Evolutionary conservation across 2,329 filamentous ascomycete genomes (phyloP), one percentile per base, ranked within the genome.

Genomic region (Fusarium pilosicola): DNA sequence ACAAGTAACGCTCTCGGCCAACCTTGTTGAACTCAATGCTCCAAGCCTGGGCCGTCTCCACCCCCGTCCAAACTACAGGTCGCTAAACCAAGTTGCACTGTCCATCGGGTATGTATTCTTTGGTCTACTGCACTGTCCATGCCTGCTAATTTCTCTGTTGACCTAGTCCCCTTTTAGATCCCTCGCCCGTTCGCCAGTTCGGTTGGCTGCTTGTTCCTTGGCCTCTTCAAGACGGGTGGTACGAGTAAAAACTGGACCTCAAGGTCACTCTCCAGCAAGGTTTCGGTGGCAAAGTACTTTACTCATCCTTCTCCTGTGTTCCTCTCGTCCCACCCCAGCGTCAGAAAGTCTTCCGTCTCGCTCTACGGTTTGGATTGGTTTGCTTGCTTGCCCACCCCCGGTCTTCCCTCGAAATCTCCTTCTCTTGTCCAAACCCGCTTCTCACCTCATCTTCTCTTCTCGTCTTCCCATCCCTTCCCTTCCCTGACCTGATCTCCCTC

Each of bases 331-430:
- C 68, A 68, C 58, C 46, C 67, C 34, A 62, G 68, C 36, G 39
- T 32, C 32, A 64, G 46, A 45, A 22, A 38, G 45, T 48, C 60
- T 65, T 54, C 62, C 67, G 67, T 70, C 45, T 32, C 41, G 11
- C 38, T 60, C 45, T 69, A 20, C 38, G 45, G n/a, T n/a, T 48
- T 56, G 32, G 51, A 34, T 34, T 34, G 32, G 32, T 34, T 34
- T 34, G 32, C 52, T 48, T 60, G 38, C 56, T 52, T 41, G 30
- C 45, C 65, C 65, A 65, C 69, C 68, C 68, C 72, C 49, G 34
- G 72, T 66, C 65, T 65, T 66, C 49, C 71, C 71, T 74, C 71
- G 58, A 74, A 74, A 75, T 74, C 72, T 74, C 72, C 72, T 74
- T 74, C 71, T 66, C 68, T 48, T 73, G 42, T 54, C 61, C 61